Evolutionary conservation across 2,329 filamentous ascomycete genomes (phyloP), one percentile per base, ranked within the genome.

Genomic region (Trichoderma aggressivum): DNA sequence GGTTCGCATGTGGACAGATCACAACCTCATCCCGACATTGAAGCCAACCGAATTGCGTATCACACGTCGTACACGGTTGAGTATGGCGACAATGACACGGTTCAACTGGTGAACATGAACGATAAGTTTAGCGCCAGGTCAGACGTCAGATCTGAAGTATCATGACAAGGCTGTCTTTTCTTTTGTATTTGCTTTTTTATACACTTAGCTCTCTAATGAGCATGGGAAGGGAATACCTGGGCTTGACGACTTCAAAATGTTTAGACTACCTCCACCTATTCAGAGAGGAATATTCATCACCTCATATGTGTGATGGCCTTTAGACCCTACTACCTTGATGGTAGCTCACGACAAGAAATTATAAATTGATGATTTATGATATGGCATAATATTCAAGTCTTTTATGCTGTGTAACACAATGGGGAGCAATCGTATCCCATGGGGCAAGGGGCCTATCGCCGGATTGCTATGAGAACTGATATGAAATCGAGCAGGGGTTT

Each of bases 31-130:
- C 69, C 72, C 3, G 74, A 78, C 2, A 58, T 73, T 3, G 75
- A 76, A 3, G 69, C 75, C 0, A 76, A 75, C 2, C 76, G 78
- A 0, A 82, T 82, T 43, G 75, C 75, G 1, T 80, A 77, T 43
- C 74, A 82, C 11, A 81, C 78, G 47, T 78, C 79, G 2, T 82
- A 81, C 30, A 73, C 76, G 1, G 80, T 82, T 0, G 79, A 81
- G 36, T 82, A 72, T 59, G 56, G 55, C n/a, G 62, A 73, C 28
- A 65, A 43, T 14, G 72, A 73, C 21, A 68, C 68, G 36, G 69
- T 68, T 24, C 59, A 71, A 8, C 64, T 74, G n/a, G 71, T 72
- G 11, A 50, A 32, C 8, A 53, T 73, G 64, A 70, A 67, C 3
- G 71, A 73, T 14, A 53, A 63, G 32, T 61, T 66, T 2, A 72